Base-by-base conservation (phyloP, 2,329 filamentous ascomycete genomes). In the Pseudogymnoascus sp. region DNA sequence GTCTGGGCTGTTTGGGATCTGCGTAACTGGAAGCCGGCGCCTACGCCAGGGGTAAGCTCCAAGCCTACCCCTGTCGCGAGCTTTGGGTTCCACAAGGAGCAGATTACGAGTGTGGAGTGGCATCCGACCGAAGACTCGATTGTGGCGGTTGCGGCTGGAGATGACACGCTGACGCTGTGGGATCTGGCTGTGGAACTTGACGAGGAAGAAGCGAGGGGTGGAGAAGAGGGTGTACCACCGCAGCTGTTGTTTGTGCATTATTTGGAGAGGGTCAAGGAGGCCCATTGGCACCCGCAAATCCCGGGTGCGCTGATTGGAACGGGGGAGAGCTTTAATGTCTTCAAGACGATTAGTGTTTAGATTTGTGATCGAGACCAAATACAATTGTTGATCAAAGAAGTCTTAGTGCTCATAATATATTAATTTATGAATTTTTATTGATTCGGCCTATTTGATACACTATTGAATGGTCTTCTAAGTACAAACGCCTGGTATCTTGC, bases 281-380 rank as follows among this genome's bases (percentile, higher is more conserved):
- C 92, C 38, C 94, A 99, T 78, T 99, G 94, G 93, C 93, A 97
- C 78, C 90, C 89, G 35, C 94, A 99, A 79, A 96, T 97, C 73
- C 90, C 91, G 0, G 94, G 94, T 31, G 87, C 86, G 35, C 78
- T 97, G 65, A 87, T 97, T 77, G 92, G 91, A 1, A 99, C 94
- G 0, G 94, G 94, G 8, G 89, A 92, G 71, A 86, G 86, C 61
- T 97, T 99, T 76, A 90, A 88, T 72, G 86, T 92, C 59, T 90
- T 92, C 77, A 87, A 89, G 75, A 92, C 90, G 1, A 93, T 93
- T 72, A 91, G 88, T 74, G 89, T 92, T 63, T 92, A 81, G 28
- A 56, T 11, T 21, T 18, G 25, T 31, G 47, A 31, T 56, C 16
- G 11, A 56, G n/a, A 21, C 5, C n/a, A 33, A 56, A 21, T 56